These are phyloP conservation scores for Calonectria pteridis DNA, from an alignment of 2,329 filamentous ascomycete genomes.

Conservation along the genomic window DNA sequence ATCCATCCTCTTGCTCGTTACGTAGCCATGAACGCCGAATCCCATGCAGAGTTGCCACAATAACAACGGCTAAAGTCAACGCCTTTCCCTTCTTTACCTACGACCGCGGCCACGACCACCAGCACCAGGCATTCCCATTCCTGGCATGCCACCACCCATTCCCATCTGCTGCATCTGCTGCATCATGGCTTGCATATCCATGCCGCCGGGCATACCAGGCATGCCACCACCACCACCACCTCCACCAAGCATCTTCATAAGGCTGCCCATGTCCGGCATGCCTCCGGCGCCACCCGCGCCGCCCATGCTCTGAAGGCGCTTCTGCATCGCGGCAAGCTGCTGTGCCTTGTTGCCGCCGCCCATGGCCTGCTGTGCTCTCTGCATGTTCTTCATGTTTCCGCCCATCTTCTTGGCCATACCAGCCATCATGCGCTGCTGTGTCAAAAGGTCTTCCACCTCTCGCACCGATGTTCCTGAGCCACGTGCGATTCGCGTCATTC, in stretches of 20 bases:
- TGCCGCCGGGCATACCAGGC: slow-evolving; percentile 76
- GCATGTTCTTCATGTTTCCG: slow-evolving; percentile 97
- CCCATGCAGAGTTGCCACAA: slow-evolving; percentile 25
- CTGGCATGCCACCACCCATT: slow-evolving; percentile 62
- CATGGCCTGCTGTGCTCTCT: slow-evolving; percentile 91
- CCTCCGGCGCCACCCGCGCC: slow-evolving; percentile 74
- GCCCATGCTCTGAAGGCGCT: slow-evolving; percentile 92
- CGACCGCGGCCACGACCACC: slow-evolving; percentile 48
- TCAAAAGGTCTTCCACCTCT: slow-evolving; percentile 97
- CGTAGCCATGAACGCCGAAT: slow-evolving; percentile 27
- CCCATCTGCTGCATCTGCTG: slow-evolving; percentile 78
- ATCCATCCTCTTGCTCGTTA: slow-evolving; percentile 12
- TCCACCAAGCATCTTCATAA: slow-evolving; percentile 92
- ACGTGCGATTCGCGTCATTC: slow-evolving; percentile 91
- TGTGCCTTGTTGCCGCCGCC: slow-evolving; percentile 91
- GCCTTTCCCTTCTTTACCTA: slow-evolving; percentile 37
- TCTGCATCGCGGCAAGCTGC: slow-evolving; percentile 97
- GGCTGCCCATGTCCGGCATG: slow-evolving; percentile 85
- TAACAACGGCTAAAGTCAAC: slow-evolving; percentile 15
- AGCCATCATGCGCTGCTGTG: slow-evolving; percentile 98
- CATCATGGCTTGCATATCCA: slow-evolving; percentile 87
- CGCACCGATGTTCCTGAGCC: slow-evolving; percentile 91
- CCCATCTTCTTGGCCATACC: slow-evolving; percentile 99
- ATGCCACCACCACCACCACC: slow-evolving; percentile 65
- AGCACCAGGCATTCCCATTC: slow-evolving; percentile 50